phyloP scores from a whole-genome alignment of 2,329 filamentous ascomycete species.

The Alternaria ventricosa region DNA sequence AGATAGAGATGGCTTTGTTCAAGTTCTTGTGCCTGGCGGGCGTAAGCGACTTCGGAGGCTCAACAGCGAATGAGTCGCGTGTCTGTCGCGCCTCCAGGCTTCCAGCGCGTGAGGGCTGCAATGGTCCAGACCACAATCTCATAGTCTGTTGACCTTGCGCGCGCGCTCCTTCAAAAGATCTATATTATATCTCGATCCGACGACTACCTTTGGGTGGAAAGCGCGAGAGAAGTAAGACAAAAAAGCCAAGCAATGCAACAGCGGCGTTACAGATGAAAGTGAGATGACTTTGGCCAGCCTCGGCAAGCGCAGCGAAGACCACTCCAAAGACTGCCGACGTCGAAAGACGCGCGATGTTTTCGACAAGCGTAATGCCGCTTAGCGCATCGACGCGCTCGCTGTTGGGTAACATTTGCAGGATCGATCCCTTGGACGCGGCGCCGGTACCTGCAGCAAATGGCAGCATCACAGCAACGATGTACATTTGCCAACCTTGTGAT shows the following conservation, averaged over 20 bases:
- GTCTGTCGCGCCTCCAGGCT: not conserved
- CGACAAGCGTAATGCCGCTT: conserved; percentile 72
- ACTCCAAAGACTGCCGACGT: conserved; percentile 71
- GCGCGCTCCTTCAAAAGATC: not conserved
- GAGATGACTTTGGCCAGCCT: conserved; percentile 64
- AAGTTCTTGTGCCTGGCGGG: not conserved
- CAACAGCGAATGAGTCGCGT: not conserved
- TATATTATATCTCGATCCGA: not conserved
- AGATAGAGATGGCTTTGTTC: not conserved
- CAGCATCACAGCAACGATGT: conserved; percentile 68
- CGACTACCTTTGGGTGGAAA: conserved; percentile 54
- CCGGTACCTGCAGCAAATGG: conserved; percentile 74
- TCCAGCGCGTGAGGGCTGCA: not conserved
- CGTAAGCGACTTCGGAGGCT: not conserved
- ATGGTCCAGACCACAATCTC: not conserved
- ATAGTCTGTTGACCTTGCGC: not conserved
- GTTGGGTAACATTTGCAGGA: conserved; percentile 71
- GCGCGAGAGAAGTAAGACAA: conserved; percentile 53
- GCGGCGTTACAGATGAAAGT: conserved; percentile 73
- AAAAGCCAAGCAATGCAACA: conserved; percentile 61
- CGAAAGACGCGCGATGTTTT: conserved; percentile 69
- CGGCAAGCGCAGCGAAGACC: conserved; percentile 68
- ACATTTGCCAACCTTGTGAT: conserved; percentile 71
- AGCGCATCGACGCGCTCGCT: conserved; percentile 70
- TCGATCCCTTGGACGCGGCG: conserved; percentile 74